Conservation (phyloP, 768 basidiomycete genomes). For the Galerina sulciceps region DNA sequence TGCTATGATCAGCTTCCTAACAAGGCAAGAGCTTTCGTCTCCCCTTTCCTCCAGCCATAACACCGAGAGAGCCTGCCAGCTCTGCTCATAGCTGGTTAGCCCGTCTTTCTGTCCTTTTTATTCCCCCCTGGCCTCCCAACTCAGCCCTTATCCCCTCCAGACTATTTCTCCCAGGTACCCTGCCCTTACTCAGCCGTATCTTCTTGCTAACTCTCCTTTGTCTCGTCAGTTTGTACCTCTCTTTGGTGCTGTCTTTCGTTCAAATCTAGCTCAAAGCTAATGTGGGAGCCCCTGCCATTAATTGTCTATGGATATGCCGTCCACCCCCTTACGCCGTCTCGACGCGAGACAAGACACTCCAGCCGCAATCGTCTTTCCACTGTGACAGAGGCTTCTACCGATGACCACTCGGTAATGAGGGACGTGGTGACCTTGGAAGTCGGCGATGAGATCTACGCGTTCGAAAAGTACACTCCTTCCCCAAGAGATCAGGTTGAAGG, state of each 20-base stretch:
- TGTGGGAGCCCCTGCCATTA: slow-evolving; percentile 60
- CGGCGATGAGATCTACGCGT: slow-evolving; percentile 96
- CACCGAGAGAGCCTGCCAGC: background rate
- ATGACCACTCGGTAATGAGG: slow-evolving; percentile 66
- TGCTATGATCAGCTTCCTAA: slow-evolving; percentile 17
- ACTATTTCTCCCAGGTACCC: background rate
- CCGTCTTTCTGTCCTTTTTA: background rate
- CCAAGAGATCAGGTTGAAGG: slow-evolving; percentile 73
- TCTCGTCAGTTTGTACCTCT: background rate
- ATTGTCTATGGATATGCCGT: slow-evolving; percentile 93
- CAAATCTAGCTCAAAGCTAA: slow-evolving; percentile 19
- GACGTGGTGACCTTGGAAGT: slow-evolving; percentile 89
- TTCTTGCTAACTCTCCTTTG: background rate
- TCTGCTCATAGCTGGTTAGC: background rate
- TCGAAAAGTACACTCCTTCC: slow-evolving; percentile 84
- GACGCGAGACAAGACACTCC: slow-evolving; percentile 70
- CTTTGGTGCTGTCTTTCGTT: too few relatives aligned
- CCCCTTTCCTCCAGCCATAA: slow-evolving; percentile 4
- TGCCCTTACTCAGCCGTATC: background rate
- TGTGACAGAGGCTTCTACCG: slow-evolving; percentile 65
- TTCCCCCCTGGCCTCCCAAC: background rate
- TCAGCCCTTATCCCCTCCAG: background rate
- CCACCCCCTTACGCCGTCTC: slow-evolving; percentile 78
- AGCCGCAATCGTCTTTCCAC: slow-evolving; percentile 61
- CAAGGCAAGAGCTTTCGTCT: slow-evolving; percentile 17